Evolutionary conservation across 805 yeast species (phyloP), one percentile per base, ranked within the genome.

Genomic region (Nakazawaea pomicola): DNA sequence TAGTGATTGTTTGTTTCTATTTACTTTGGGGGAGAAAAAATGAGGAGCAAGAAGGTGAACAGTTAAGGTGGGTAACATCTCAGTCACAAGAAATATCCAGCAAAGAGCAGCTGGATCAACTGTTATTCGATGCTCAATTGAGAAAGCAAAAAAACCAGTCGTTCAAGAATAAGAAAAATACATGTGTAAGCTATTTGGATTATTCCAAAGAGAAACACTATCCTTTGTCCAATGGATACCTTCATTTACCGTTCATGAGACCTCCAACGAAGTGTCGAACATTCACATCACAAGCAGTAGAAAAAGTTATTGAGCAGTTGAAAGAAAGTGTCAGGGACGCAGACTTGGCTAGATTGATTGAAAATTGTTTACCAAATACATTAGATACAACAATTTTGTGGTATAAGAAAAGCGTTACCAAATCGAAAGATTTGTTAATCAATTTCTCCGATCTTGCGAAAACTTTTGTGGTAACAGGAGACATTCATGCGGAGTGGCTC

Each of bases 401-500:
- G 86, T 87, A 82, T 57, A 48, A 54, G 3, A 49, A 57, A 14
- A 51, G 49, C 11, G 29, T 37, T 41, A 38, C 47, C 16, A 38
- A 49, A 14, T 45, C 36, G 2, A 49, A 43, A 29, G 40, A 36
- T 36, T 44, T 6, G 27, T 44, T n/a, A 23, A 47, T 30, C 18
- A 41, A 8, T 36, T 36, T 12, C 10, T 43, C 37, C 14, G 33
- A 48, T 44, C 18, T 50, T 42, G 75, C 89, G 0, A 75, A 78
- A 46, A 69, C 95, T 1, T 88, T 88, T 59, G 74, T 88, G 1
- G 91, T 87, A 24, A 88, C 96, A 0, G 96, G 96, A 8, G 96
- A 88, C 55, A 88, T 88, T 42, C 89, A 86, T 57, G 96, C 96
- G 2, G 95, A 88, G 59, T 88, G 96, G 96, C 64, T 88, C 36